Base-by-base conservation (phyloP, 805 yeast genomes). In the Blastobotrys mokoenaii region DNA sequence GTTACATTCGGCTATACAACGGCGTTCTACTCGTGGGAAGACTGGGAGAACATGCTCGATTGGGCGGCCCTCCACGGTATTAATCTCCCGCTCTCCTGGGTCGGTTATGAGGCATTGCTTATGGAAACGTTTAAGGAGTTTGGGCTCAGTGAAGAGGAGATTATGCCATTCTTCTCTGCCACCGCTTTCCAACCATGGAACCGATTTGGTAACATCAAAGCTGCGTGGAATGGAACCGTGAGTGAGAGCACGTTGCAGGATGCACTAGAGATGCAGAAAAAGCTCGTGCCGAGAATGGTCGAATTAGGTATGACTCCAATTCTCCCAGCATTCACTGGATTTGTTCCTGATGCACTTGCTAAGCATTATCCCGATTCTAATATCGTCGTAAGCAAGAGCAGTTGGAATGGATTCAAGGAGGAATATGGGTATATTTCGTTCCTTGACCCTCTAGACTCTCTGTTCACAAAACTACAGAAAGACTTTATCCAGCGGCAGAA, bases 1-100 rank as follows among this genome's bases (percentile, higher is more conserved):
- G 48, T 45, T 12, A 48, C 51, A 7, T 48, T 48, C 38, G 49
- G 49, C 10, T 48, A 48, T 41, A 48, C 51, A 18, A 48, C 51
- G 12, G 41, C 51, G 11, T 43, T 41, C 44, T 48, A 38, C 46
- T 16, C 37, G 14, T 48, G 45, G 44, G 35, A 38, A n/a, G 46
- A 48, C 14, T 48, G 51, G 51, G 44, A 45, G 41, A 41, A 45
- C 20, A 42, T 48, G 39, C 44, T 48, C 8, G 51, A 45, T 30
- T 48, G 48, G 46, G 43, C 46, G n/a, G 46, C 45, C 7, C 43
- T 48, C 3, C 43, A 45, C 18, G 48, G 48, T 6, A 22, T 45
- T 33, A 48, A 45, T 34, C 27, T 48, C 14, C 46, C 48, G 6
- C 46, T 48, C 3, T 49, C 51, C 31, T 48, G 51, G 51, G n/a